Evolutionary conservation across 2,329 filamentous ascomycete genomes (phyloP), one percentile per base, ranked within the genome.

Genomic region (Zymoseptoria passerinii): DNA sequence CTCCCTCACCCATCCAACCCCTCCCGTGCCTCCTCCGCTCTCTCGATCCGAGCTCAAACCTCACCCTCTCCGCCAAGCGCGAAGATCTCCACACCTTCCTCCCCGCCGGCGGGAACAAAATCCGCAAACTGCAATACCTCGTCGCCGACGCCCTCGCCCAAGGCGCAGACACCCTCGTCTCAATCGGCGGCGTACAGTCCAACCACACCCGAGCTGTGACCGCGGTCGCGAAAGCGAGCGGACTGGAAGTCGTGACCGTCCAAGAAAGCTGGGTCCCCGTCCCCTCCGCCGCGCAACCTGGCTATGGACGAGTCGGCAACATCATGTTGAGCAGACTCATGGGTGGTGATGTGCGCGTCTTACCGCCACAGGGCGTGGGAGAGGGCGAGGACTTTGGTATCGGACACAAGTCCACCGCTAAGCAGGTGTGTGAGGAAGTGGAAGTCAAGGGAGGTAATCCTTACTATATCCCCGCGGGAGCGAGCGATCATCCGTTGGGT

Each of bases 401-500:
- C 64, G 83, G 83, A 71, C 85, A 89, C 73, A 88, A 66, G 49
- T 63, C 64, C 10, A 63, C 83, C 0, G 77, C 86, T 3, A 76
- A 78, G 53, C 71, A 76, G 1, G 75, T 87, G 3, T 77, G 79
- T 49, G 73, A 79, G 13, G 81, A 85, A 66, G 78, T 85, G 16
- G 72, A 76, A 58, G 70, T 66, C 0, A 69, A 69, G 1, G 86
- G 84, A 0, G 78, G 80, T 44, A 84, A 81, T 69, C 84, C 86
- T 0, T 90, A 89, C 68, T 87, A 86, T 67, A 88, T 89, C 63
- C 87, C 87, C 3, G 85, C 86, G 0, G 86, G 86, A 0, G 86
- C 86, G 1, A 86, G 83, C 0, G 85, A 88, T 69, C 86, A 89
- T 68, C 83, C 84, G 0, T 76, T 88, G 0, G 86, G 87, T 2